Evolutionary conservation across 352 stramenopile genomes (phyloP).

Genomic region (Phytophthora palmivora): DNA sequence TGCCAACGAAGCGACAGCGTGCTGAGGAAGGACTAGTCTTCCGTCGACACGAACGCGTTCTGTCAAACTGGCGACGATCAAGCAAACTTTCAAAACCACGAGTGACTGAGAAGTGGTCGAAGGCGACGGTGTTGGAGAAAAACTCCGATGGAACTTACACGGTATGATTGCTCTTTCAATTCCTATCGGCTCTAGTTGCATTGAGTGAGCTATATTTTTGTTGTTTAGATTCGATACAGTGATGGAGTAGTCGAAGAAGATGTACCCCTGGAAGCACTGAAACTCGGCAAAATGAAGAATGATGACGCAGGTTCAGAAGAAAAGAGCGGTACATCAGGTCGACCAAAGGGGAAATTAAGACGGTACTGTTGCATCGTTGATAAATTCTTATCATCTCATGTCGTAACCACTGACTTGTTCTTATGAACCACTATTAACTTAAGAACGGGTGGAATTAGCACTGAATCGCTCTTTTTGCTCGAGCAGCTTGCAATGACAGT

Average conservation of each 20-base stretch:
- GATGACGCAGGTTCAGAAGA: neutral
- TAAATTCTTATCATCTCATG: neutral
- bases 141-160: constrained; percentile 52
- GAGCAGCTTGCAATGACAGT: constrained; percentile 77
- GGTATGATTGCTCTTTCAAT: constrained; percentile 18
- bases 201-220: neutral
- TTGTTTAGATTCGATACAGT: constrained; percentile 57
- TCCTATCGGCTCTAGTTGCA: neutral
- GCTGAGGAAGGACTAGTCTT: constrained; percentile 19
- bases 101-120: constrained; percentile 34
- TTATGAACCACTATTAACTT: neutral
- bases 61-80: constrained; percentile 44
- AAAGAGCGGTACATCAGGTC: neutral
- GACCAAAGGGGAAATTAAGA: constrained; percentile 11
- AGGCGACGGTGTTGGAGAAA: constrained; percentile 41
- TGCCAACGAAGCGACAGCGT: neutral
- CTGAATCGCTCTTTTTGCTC: constrained; percentile 61
- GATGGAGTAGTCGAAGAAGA: constrained; percentile 65
- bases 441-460: constrained; percentile 30
- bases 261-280: constrained; percentile 44
- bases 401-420: neutral
- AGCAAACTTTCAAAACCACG: constrained; percentile 51
- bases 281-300: constrained; percentile 21
- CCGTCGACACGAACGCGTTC: constrained; percentile 39
- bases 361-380: constrained; percentile 1